A percentile compares a stretch with the other conserved stretches of the same genome.
Conservation (phyloP, 768 basidiomycete genomes). For the Phylloporus sp. region DNA sequence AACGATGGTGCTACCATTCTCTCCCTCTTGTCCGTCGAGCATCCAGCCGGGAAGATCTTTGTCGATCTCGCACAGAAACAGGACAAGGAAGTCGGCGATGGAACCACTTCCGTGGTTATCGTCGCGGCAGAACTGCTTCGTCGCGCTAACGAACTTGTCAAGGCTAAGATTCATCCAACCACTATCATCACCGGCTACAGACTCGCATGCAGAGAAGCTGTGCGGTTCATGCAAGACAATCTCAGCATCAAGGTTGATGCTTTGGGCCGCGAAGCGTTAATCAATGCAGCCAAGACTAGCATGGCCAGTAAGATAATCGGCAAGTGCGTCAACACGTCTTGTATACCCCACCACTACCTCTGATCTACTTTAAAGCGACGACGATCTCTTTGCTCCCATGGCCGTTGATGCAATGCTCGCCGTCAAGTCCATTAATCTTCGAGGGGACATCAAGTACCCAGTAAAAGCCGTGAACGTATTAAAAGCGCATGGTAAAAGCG, state of each 20-base stretch:
- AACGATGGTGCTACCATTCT: constrained; percentile 99
- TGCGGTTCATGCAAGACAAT: constrained; percentile 97
- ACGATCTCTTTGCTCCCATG: constrained; percentile 97
- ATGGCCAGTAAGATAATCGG: constrained; percentile 99
- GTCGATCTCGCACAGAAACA: constrained; percentile 99
- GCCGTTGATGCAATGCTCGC: constrained; percentile 98
- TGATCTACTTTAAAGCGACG: constrained; percentile 59
- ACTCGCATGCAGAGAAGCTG: constrained; percentile 94
- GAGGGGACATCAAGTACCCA: constrained; percentile 97
- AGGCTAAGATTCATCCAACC: constrained; percentile 97
- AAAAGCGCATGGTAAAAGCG: constrained; percentile 95
- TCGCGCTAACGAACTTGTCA: constrained; percentile 95
- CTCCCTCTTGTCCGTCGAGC: constrained; percentile 87
- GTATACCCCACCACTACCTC: not conserved
- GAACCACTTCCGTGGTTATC: constrained; percentile 97
- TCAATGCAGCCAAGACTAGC: constrained; percentile 96
- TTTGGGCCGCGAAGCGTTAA: constrained; percentile 85
- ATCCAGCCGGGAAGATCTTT: constrained; percentile 95
- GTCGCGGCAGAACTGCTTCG: constrained; percentile 96
- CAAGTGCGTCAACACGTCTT: constrained; percentile 57
- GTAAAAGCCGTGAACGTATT: constrained; percentile 98
- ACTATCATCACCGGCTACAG: constrained; percentile 99
- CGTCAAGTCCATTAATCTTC: constrained; percentile 88
- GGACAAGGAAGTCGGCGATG: constrained; percentile 99
- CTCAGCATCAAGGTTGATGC: constrained; percentile 90